Base-by-base conservation (phyloP, 129 eudicot species). In the Oenanthe sinensis region DNA sequence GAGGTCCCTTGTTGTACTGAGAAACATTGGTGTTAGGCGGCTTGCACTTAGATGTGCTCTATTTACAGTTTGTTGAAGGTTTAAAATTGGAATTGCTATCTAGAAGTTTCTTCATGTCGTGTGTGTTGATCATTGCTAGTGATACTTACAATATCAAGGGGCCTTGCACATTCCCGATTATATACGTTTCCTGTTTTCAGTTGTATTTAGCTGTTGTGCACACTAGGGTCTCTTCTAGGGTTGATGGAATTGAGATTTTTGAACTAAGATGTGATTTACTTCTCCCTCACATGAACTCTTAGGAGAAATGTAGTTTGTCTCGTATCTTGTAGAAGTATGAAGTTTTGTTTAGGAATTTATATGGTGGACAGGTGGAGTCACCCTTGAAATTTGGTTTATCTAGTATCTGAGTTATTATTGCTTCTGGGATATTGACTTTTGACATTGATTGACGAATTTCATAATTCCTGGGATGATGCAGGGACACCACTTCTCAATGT, bases 401-500 rank as follows among this genome's bases (percentile, higher is more conserved):
- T 30, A 24, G 36, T 33, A 19, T 74, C 39, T 74, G 13, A 17
- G 17, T 74, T 30, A 14, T 74, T 5, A 74, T 44, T 72, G 76
- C 54, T n/a, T 43, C 36, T 14, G 13, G 36, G 19, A 45, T n/a
- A 28, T 26, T 46, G 17, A 46, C 17, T 46, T n/a, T 11, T 45
- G 50, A 28, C 50, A 45, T 6, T 26, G 24, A 74, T 20, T 1
- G 8, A 70, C 45, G 19, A 70, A 13, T 74, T 14, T 8, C 4
- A 22, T 72, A 10, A 44, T 71, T 39, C 44, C 36, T 42, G 54
- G 47, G 12, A 11, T 37, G 50, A 78, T 88, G 81, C 88, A 93
- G 98, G 97, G 88, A 67, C 90, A 93, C 81, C 97, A 91, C 83
- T 91, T 93, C 82, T 86, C 98, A 15, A 58, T 91, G 81, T 85